Base-by-base conservation (phyloP, 31 red algal genomes). In the Endocladia muricata region DNA sequence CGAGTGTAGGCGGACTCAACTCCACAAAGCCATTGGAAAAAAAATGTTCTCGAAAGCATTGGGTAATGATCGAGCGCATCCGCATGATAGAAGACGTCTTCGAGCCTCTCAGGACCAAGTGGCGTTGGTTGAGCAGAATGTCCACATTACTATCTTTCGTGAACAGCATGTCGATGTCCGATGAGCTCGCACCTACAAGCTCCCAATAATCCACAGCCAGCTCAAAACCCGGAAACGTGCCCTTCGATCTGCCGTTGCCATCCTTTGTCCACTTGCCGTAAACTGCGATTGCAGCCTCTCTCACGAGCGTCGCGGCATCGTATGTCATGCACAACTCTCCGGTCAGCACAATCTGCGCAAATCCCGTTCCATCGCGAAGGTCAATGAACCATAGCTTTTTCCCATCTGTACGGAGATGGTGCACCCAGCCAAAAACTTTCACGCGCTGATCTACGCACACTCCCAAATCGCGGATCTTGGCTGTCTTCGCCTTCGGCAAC, bases 21-120 rank as follows among this genome's bases (percentile, higher is more conserved):
- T 98, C 96, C 32, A 92, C 83, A 71, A 94, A 98, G 3, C 91
- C 91, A 4, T 81, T 63, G 31, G 71, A 81, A 60, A 94, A 94
- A 54, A 92, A 95, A 77, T 94, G 91, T 58, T 98, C 96, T 15
- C 96, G 92, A 70, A 98, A 98, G 59, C 91, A 94, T 58, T 94
- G 91, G 1, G 91, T 91, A 52, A 98, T 98, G 44, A 98, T 88
- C 9, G 92, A 95, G 0, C 96, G 85, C 78, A 95, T 86, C 7
- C 84, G 65, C 74, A 98, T 65, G 13, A 94, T 81, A 11, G 78
- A 82, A 1, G 92, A 95, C 11, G 96, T 72, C 57, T 84, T 84
- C 8, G 79, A 81, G 3, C 96, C 96, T 13, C 96, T 82, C 34
- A 98, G 63, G 9, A 98, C 96, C 41, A 98, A 79, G 41, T 98